Evolutionary conservation across 169 alveolate genomes (phyloP).

Genomic region (Plasmodium malariae): DNA sequence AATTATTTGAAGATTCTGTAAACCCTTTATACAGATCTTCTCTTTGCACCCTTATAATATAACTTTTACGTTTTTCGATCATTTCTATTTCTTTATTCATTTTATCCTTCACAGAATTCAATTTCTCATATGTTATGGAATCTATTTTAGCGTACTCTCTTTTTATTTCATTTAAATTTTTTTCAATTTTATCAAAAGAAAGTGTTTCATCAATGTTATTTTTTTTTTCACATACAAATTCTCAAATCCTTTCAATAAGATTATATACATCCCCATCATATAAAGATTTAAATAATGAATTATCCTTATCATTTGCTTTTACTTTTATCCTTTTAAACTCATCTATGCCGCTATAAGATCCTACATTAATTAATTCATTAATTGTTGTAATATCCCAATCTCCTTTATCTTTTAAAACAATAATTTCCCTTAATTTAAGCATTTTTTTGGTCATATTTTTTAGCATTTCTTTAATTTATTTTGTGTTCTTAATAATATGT

Average conservation of each 20-base stretch:
- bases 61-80: constrained; percentile 4
- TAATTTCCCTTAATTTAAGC: constrained; percentile 13
- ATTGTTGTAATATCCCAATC: background rate
- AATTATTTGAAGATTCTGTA: constrained; percentile 3
- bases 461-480: constrained; percentile 23
- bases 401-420: constrained; percentile 21
- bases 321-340: background rate
- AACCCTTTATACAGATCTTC: background rate
- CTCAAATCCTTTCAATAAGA: constrained; percentile 10
- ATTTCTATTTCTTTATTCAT: background rate
- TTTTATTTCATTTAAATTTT: background rate
- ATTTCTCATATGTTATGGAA: constrained; percentile 10
- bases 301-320: constrained; percentile 5
- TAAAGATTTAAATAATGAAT: constrained; percentile 9
- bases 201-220: constrained; percentile 1
- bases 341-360: background rate
- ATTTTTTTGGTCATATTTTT: constrained; percentile 17
- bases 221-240: background rate
- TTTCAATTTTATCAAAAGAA: constrained; percentile 11
- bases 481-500: background rate
- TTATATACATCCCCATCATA: constrained; percentile 1
- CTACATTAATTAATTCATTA: constrained; percentile 18
- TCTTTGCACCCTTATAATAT: constrained; percentile 1
- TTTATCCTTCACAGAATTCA: constrained; percentile 6
- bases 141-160: background rate